phyloP scores from a whole-genome alignment of 1,284 basidiomycete genomes.

The Cutaneotrichosporon cyanovorans region DNA sequence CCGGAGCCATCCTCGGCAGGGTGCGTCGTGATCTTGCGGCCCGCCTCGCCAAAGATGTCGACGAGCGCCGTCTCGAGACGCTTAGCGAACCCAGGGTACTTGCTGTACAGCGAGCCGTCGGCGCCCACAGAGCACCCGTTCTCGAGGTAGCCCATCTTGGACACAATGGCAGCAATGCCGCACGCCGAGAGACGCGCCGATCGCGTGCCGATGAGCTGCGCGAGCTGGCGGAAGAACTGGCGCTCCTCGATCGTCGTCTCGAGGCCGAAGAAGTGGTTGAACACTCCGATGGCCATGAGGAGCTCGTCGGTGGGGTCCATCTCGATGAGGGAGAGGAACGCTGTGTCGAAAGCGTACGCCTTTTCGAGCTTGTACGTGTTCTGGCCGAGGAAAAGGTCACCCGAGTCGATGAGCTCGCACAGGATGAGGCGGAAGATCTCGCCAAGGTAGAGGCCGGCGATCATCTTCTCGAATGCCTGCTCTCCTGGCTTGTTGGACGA shows the following conservation, averaged over 20 bases:
- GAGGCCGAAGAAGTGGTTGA: conserved; percentile 87
- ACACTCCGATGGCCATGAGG: conserved; percentile 91
- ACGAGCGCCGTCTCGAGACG: conserved; percentile 78
- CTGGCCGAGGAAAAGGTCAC: conserved; percentile 93
- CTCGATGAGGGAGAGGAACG: conserved; percentile 94
- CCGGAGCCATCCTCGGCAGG: conserved; percentile 93
- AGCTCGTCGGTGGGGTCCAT: conserved; percentile 97
- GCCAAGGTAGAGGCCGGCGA: conserved; percentile 93
- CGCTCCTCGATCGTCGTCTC: conserved; percentile 90
- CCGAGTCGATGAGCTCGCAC: conserved; percentile 92
- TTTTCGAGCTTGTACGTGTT: conserved; percentile 96
- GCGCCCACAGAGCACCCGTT: conserved; percentile 76
- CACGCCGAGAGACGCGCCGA: conserved; percentile 83
- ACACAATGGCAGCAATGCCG: conserved; percentile 88
- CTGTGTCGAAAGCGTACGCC: conserved; percentile 88
- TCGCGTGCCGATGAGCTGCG: conserved; percentile 79
- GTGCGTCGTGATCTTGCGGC: conserved; percentile 75
- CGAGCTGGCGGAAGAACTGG: conserved; percentile 88
- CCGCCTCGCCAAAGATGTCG: conserved; percentile 91
- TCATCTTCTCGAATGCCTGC: conserved; percentile 85
- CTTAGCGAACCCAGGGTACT: conserved; percentile 89
- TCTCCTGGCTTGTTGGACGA: conserved; percentile 93
- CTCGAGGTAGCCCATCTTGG: conserved; percentile 81
- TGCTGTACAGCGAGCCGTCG: conserved; percentile 88
- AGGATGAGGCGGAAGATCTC: conserved; percentile 91